Evolutionary conservation across 371 early-diverging fungal genomes (phyloP).

Genomic region (Syncephalis fuscata): DNA sequence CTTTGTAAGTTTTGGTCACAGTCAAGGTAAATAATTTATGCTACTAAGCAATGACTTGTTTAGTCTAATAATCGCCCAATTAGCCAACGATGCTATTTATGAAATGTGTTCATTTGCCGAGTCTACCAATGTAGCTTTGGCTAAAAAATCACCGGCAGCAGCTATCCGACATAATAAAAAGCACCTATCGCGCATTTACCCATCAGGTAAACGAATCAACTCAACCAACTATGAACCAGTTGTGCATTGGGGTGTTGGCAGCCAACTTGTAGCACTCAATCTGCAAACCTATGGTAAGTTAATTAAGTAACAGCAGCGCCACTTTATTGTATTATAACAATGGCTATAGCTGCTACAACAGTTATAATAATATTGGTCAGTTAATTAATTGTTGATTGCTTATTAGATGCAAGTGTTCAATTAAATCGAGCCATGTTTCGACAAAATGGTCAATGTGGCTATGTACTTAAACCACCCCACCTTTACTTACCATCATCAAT

Average conservation of each 20-base stretch:
- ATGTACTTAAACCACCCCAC: constrained; percentile 49
- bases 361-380: no score
- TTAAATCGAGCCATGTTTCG: constrained; percentile 58
- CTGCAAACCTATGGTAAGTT: constrained; percentile 41
- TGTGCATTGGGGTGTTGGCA: constrained; percentile 52
- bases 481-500: neutral
- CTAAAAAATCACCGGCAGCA: constrained; percentile 8
- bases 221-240: constrained; percentile 66
- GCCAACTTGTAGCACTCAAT: constrained; percentile 74
- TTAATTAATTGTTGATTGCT: neutral
- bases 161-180: constrained; percentile 21
- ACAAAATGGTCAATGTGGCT: constrained; percentile 45
- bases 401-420: constrained; percentile 46
- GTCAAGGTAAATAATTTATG: neutral
- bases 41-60: constrained; percentile 1
- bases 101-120: constrained; percentile 57
- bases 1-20: constrained; percentile 27
- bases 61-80: neutral
- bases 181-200: constrained; percentile 53
- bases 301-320: neutral
- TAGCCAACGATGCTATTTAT: constrained; percentile 14
- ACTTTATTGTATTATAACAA: no score
- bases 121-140: constrained; percentile 9
- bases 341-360: no score
- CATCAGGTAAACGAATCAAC: constrained; percentile 45